These are phyloP conservation scores for Chondrus crispus DNA, from an alignment of 23 red algal species.

Conservation along the genomic window DNA sequence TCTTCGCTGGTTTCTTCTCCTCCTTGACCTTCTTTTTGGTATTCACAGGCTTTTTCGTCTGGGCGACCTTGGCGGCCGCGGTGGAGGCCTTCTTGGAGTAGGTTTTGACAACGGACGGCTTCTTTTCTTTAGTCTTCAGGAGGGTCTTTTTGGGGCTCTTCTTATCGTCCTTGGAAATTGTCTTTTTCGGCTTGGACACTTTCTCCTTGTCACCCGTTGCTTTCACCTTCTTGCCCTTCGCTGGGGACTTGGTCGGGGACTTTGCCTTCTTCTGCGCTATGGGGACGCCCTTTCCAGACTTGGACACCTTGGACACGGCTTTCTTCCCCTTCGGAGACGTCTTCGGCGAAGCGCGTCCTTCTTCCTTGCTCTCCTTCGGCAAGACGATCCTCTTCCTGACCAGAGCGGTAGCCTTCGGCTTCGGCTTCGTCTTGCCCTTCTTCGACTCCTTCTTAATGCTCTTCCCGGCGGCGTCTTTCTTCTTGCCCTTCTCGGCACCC, in stretches of 20 bases:
- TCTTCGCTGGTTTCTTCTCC: not conserved
- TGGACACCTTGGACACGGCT: not conserved
- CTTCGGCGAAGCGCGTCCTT: not conserved
- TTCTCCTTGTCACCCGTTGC: not conserved
- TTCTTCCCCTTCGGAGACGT: conserved; percentile 34
- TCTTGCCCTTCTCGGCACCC: conserved; percentile 3
- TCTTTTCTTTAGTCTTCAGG: not conserved
- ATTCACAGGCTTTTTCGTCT: not conserved
- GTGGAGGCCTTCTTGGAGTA: conserved; percentile 36
- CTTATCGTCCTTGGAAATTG: conserved; percentile 4
- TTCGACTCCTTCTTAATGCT: not conserved
- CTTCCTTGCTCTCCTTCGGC: not conserved
- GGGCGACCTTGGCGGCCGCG: not conserved
- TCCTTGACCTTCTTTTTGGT: not conserved
- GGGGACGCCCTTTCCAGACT: not conserved
- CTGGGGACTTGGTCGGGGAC: not conserved
- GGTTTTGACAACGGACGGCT: not conserved
- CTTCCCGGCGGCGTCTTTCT: not conserved
- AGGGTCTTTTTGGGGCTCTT: not conserved
- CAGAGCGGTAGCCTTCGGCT: not conserved
- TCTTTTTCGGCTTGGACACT: conserved; percentile 10
- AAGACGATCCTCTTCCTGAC: not conserved
- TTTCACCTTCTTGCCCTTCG: not conserved
- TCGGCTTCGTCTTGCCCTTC: not conserved
- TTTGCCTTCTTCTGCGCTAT: not conserved